Evolutionary conservation across 1,284 basidiomycete genomes (phyloP), one percentile per base, ranked within the genome.

Genomic region (Tilletia walkeri): DNA sequence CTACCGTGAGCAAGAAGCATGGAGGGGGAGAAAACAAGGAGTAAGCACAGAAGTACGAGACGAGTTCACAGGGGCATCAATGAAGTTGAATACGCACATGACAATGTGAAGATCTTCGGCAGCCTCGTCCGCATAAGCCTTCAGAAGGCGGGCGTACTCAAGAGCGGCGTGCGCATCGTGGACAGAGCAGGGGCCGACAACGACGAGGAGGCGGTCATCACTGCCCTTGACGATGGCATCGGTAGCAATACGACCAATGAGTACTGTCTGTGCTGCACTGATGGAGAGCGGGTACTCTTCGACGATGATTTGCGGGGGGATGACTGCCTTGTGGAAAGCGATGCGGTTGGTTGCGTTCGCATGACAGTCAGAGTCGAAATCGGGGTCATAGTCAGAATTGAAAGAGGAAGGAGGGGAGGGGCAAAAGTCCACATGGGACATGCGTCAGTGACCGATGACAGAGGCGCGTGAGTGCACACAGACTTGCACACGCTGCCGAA

Each of bases 171-270:
- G 73, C 45, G 81, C 80, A 67, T 83, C 81, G 69, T 83, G 82
- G 48, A 83, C 78, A 10, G 81, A 82, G 70, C 81, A 83, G 10
- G 81, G 81, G 4, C 81, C 81, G 12, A 82, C 78, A 20, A 83
- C 72, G 16, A 82, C 81, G 66, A 83, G 72, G 24, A 82, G 70
- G n/a, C 81, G 76, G 69, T 82, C 81, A 48, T 82, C 77, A 36
- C 76, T 67, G 20, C 76, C 72, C 71, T 78, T 78, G 59, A 82
- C 69, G 63, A 81, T 79, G 41, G 74, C 80, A 39, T 82, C 80
- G 49, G 78, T 77, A 12, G 76, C 73, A 39, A 70, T 73, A 18
- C 81, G 75, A 0, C 79, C 81, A 1, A 54, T 66, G 36, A 77
- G 69, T 47, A 82, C 75, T 34, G 79, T 79, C 61, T 78, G 72